Conservation (phyloP, 176 grass and related monocot genomes). For the Panicum miliaceum region DNA sequence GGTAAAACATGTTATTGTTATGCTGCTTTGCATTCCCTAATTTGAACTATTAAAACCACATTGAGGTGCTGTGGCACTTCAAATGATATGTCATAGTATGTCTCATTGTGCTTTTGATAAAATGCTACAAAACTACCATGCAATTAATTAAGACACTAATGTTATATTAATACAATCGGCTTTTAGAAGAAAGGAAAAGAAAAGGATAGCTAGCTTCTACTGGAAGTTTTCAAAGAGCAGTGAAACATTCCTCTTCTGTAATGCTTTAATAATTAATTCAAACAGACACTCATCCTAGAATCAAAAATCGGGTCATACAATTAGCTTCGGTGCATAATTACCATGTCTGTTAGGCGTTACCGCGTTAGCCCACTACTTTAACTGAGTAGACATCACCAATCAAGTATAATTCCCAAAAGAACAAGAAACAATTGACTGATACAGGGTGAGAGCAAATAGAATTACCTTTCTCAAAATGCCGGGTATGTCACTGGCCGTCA, state of each 20-base stretch:
- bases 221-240: slow-evolving; percentile 8
- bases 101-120: not conserved
- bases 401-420: not conserved
- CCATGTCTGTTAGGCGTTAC: not conserved
- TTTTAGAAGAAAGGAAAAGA: not conserved
- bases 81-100: not conserved
- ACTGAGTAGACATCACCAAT: slow-evolving; percentile 1
- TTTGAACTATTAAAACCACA: slow-evolving; percentile 24
- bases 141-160: not conserved
- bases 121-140: not conserved
- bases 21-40: not conserved
- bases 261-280: not conserved
- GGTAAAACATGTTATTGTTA: not conserved
- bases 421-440: not conserved
- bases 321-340: slow-evolving; percentile 1
- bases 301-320: not conserved
- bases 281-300: not conserved
- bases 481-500: slow-evolving; percentile 57
- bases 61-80: not conserved
- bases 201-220: not conserved
- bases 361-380: not conserved
- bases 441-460: not conserved
- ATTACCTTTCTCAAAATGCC: slow-evolving; percentile 69
- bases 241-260: not conserved
- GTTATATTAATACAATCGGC: not conserved